A percentile compares a stretch with the other conserved stretches of the same genome.
Evolutionary conservation across 306 rosid species (phyloP).

Genomic region (Geum urbanum): DNA sequence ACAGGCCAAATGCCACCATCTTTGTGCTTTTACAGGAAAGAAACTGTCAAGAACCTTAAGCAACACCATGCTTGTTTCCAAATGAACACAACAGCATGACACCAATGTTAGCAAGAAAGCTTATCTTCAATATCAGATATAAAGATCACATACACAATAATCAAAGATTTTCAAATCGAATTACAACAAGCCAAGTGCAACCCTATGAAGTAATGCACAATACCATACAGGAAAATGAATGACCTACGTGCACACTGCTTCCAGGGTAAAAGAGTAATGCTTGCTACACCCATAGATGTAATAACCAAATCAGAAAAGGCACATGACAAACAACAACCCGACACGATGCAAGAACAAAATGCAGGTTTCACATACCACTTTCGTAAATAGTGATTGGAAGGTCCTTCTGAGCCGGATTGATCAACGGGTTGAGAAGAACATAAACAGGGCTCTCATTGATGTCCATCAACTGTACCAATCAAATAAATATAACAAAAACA

Average conservation of each 20-base stretch:
- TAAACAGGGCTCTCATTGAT: constrained; percentile 93
- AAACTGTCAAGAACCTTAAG: neutral
- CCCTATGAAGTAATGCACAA: neutral
- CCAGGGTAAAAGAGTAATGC: neutral
- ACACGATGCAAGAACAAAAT: constrained; percentile 11
- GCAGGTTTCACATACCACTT: constrained; percentile 54
- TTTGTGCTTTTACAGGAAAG: neutral
- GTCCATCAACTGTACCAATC: constrained; percentile 75
- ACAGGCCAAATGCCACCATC: neutral
- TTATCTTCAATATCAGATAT: neutral
- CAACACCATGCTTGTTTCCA: neutral
- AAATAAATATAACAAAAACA: neutral
- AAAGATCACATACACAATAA: neutral
- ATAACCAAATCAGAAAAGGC: neutral
- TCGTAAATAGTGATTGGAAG: constrained; percentile 85
- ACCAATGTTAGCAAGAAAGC: neutral
- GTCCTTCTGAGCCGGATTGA: constrained; percentile 88
- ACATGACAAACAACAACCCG: neutral
- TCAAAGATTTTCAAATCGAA: neutral
- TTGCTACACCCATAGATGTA: neutral
- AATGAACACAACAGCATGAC: neutral
- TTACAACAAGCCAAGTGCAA: neutral
- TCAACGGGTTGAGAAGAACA: constrained; percentile 82
- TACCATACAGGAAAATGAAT: neutral
- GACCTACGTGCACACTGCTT: neutral